Evolutionary conservation across 345 rosid genomes (phyloP).

Genomic region (Salix udensis): DNA sequence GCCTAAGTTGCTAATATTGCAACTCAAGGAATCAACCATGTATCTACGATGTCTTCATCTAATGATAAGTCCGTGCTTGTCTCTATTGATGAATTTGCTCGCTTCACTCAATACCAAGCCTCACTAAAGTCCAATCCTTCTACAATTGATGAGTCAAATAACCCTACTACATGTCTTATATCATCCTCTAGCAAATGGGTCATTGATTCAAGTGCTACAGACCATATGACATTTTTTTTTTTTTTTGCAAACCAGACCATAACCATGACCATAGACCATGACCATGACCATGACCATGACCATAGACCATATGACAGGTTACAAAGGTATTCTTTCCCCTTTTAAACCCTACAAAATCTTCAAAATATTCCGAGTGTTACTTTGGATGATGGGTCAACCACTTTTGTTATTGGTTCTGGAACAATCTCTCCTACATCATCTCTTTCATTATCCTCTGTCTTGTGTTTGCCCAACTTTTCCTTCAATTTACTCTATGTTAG

Average conservation of each 20-base stretch:
- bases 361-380: neutral
- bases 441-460: neutral
- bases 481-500: neutral
- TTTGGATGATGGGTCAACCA: neutral
- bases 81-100: neutral
- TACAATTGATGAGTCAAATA: neutral
- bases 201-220: neutral
- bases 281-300: no score
- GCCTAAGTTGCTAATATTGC: neutral
- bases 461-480: neutral
- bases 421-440: neutral
- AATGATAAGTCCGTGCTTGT: neutral
- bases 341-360: neutral
- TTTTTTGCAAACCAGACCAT: no score
- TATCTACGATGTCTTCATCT: neutral
- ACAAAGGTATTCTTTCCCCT: neutral
- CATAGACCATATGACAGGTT: neutral
- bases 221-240: neutral
- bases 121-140: neutral
- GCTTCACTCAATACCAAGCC: neutral
- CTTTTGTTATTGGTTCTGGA: neutral
- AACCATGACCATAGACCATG: no score
- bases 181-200: conserved; percentile 1
- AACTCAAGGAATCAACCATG: neutral
- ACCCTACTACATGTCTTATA: neutral